Conservation (phyloP, 768 basidiomycete species). For the Thelephora ganbajun region DNA sequence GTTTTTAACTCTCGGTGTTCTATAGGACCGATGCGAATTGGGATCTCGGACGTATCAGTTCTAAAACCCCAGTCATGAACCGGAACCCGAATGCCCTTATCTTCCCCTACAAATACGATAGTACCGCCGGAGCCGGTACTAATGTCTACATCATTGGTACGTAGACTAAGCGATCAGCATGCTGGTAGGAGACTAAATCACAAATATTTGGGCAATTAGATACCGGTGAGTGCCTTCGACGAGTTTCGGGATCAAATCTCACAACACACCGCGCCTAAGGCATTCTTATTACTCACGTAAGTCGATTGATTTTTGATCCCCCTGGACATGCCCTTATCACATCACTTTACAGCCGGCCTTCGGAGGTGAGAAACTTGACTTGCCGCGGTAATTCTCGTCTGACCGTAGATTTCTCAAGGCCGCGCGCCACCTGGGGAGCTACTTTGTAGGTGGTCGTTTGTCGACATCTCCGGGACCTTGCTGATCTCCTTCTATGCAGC, state of each 20-base stretch:
- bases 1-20: neutral
- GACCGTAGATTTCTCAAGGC: too few relatives aligned
- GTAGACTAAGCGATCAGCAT: neutral
- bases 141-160: conserved; percentile 30
- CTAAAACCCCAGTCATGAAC: conserved; percentile 4
- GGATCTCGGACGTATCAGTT: conserved; percentile 11
- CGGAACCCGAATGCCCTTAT: conserved; percentile 5
- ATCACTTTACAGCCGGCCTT: too few relatives aligned
- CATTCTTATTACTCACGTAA: too few relatives aligned
- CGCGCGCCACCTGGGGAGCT: neutral
- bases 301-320: too few relatives aligned
- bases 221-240: neutral
- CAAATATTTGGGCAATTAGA: too few relatives aligned
- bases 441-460: neutral
- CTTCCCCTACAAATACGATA: conserved; percentile 16
- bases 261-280: neutral
- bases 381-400: too few relatives aligned
- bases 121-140: conserved; percentile 20
- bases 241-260: neutral
- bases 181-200: too few relatives aligned
- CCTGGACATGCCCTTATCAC: too few relatives aligned
- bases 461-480: too few relatives aligned
- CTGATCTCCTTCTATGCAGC: too few relatives aligned
- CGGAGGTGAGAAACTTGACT: too few relatives aligned
- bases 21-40: conserved; percentile 12